A percentile compares a stretch with the other conserved stretches of the same genome.
phyloP scores from a whole-genome alignment of 2,329 filamentous ascomycete species.

The Ustulina deusta region DNA sequence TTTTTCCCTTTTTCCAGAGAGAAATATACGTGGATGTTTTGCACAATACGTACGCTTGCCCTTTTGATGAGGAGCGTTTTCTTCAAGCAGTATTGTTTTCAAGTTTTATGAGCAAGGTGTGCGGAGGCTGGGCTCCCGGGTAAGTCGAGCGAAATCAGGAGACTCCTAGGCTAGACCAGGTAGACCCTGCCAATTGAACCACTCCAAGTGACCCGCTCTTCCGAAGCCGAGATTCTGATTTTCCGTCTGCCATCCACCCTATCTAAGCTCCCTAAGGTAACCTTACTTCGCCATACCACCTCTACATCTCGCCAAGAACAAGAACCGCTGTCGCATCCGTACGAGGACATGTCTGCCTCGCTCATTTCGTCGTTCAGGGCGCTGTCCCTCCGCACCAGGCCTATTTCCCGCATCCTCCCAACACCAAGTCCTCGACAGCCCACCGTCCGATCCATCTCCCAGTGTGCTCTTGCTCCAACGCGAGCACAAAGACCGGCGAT shows the following conservation, averaged over 20 bases:
- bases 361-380: slow-evolving; percentile 46
- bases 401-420: slow-evolving; percentile 27
- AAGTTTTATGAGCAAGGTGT: too few relatives aligned
- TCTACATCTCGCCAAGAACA: background rate
- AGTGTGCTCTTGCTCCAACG: slow-evolving; percentile 36
- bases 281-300: background rate
- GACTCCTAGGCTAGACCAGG: background rate
- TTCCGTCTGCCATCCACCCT: background rate
- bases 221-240: slow-evolving; percentile 18
- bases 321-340: background rate
- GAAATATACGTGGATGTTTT: background rate
- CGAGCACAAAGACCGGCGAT: slow-evolving; percentile 34
- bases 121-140: background rate
- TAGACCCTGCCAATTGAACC: background rate
- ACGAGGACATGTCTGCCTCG: slow-evolving; percentile 42
- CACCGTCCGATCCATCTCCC: slow-evolving; percentile 43
- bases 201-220: slow-evolving; percentile 12
- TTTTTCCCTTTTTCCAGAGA: too few relatives aligned
- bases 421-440: slow-evolving; percentile 31
- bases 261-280: background rate
- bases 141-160: background rate
- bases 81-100: too few relatives aligned
- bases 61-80: too few relatives aligned
- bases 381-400: slow-evolving; percentile 43
- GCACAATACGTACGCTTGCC: too few relatives aligned